These are phyloP conservation scores for Fragilaria crotonensis DNA, from an alignment of 108 stramenopile genomes.

Conservation along the genomic window DNA sequence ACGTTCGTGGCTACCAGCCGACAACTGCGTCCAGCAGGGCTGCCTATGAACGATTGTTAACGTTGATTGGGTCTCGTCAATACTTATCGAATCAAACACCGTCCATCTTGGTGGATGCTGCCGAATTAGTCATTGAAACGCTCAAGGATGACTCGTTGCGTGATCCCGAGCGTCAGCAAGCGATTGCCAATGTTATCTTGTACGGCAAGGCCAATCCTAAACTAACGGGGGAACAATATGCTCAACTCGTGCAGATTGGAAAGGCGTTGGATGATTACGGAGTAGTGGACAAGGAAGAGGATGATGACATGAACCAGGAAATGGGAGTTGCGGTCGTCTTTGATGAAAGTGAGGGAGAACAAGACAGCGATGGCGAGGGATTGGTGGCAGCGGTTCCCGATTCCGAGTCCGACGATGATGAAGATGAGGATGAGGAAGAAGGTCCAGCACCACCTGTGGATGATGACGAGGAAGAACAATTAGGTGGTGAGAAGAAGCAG, in stretches of 20 bases:
- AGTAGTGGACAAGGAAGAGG: conserved; percentile 29
- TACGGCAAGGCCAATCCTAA: conserved; percentile 14
- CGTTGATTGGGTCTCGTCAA: conserved; percentile 40
- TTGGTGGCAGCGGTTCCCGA: no score
- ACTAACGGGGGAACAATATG: conserved; percentile 59
- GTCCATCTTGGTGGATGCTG: conserved; percentile 83
- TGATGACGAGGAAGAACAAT: conserved; percentile 50
- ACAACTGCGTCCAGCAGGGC: conserved; percentile 50
- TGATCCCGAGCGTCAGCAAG: conserved; percentile 75
- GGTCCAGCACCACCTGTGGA: conserved; percentile 8
- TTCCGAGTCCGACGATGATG: conserved; percentile 77
- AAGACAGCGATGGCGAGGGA: conserved; percentile 64
- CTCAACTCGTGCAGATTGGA: conserved; percentile 77
- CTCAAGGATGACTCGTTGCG: conserved; percentile 72
- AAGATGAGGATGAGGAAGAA: conserved; percentile 65
- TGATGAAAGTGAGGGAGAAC: conserved; percentile 87
- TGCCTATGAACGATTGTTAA: conserved; percentile 80
- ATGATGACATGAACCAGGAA: conserved; percentile 76
- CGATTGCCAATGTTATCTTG: no score
- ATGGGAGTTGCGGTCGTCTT: conserved; percentile 98
- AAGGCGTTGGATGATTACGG: conserved; percentile 86
- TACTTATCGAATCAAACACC: conserved; percentile 88
- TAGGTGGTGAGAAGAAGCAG: conserved; percentile 41
- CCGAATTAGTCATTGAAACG: conserved; percentile 83
- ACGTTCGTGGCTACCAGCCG: conserved; percentile 61